These are phyloP conservation scores for Claviceps spartinae DNA, from an alignment of 2,329 filamentous ascomycete species.

Conservation along the genomic window DNA sequence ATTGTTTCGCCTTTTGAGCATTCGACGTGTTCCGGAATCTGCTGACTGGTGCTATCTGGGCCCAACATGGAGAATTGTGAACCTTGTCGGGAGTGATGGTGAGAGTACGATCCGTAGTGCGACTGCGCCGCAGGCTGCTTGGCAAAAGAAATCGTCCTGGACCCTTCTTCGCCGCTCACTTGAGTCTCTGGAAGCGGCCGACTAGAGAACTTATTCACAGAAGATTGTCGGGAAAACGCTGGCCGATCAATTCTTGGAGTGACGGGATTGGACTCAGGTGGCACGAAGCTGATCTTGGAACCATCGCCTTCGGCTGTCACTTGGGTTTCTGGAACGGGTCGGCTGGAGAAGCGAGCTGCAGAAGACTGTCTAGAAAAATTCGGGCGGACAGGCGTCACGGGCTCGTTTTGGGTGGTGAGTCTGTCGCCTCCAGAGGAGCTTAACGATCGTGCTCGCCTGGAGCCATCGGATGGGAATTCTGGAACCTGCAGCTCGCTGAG, in stretches of 20 bases:
- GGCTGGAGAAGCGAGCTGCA: conserved; percentile 54
- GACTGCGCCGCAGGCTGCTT: conserved; percentile 18
- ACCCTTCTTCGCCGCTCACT: conserved; percentile 37
- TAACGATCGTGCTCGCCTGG: conserved; percentile 11
- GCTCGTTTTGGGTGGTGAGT: conserved; percentile 8
- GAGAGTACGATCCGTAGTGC: conserved; percentile 7
- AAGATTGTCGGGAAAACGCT: conserved; percentile 28
- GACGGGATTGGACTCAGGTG: conserved; percentile 12
- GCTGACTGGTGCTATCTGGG: conserved; percentile 23
- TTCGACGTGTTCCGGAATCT: conserved; percentile 28
- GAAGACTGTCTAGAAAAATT: conserved; percentile 38
- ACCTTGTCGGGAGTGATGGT: conserved; percentile 19
- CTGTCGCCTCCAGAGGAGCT: conserved; percentile 13
- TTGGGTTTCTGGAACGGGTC: conserved; percentile 56
- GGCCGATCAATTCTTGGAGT: conserved; percentile 23
- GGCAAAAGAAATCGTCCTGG: conserved; percentile 51
- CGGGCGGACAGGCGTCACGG: conserved; percentile 25
- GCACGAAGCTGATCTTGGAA: conserved; percentile 56
- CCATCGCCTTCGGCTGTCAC: conserved; percentile 48
- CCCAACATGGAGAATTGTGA: conserved; percentile 20
- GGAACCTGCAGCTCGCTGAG: conserved; percentile 9
- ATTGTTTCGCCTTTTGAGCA: conserved; percentile 8
- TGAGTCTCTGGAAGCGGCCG: conserved; percentile 48
- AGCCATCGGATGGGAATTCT: conserved; percentile 1
- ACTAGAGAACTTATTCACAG: conserved; percentile 45